These are phyloP conservation scores for Microbotryomycetes sp. DNA, from an alignment of 1,284 basidiomycete genomes.

Conservation along the genomic window DNA sequence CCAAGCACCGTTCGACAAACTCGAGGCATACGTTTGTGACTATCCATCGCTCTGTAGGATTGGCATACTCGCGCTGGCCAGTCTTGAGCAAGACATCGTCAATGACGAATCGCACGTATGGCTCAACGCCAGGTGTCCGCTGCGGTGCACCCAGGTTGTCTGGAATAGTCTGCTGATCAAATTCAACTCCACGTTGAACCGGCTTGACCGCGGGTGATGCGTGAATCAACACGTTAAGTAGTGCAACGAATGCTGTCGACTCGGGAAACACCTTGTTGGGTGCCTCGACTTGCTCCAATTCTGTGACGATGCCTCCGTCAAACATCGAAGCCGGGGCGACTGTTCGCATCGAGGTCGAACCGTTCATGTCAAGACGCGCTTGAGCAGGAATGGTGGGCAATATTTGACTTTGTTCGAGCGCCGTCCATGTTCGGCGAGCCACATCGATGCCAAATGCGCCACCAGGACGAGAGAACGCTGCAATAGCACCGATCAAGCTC, in stretches of 20 bases:
- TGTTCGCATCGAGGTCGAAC: background rate
- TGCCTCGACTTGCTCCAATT: constrained; percentile 79
- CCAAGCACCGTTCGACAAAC: constrained; percentile 76
- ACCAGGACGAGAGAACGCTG: constrained; percentile 61
- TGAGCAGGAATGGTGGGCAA: constrained; percentile 35
- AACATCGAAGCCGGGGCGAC: constrained; percentile 20
- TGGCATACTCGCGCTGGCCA: constrained; percentile 58
- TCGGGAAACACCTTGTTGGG: constrained; percentile 70
- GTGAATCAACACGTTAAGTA: constrained; percentile 70
- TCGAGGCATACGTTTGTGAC: constrained; percentile 76
- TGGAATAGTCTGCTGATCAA: constrained; percentile 63
- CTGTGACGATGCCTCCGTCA: constrained; percentile 41
- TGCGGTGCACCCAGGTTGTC: constrained; percentile 67
- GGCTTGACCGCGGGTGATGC: constrained; percentile 53
- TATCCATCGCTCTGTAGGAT: constrained; percentile 72
- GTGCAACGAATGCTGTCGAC: constrained; percentile 76
- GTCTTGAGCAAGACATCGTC: constrained; percentile 69
- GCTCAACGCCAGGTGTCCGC: constrained; percentile 67
- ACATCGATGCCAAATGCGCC: constrained; percentile 63
- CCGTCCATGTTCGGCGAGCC: constrained; percentile 69
- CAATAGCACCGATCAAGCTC: constrained; percentile 69
- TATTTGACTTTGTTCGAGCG: constrained; percentile 74
- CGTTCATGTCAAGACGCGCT: background rate
- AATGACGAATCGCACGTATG: constrained; percentile 74
- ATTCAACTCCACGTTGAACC: constrained; percentile 46